Conservation (phyloP, 441 rosid species). For the Aquilaria agallochum region DNA sequence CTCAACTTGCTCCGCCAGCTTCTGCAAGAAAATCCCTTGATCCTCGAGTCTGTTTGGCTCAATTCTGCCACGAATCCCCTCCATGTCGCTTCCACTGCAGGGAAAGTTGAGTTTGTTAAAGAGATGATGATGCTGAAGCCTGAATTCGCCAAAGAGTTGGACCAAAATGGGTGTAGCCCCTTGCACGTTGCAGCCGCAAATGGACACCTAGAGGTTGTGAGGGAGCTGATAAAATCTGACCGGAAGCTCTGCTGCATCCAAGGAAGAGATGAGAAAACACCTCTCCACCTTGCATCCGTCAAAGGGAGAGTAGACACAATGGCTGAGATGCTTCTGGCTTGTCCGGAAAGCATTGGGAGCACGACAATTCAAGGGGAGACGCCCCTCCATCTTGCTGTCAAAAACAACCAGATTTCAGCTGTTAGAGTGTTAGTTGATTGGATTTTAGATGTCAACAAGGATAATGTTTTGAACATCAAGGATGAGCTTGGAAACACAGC, state of each 20-base stretch:
- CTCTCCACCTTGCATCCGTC: constrained; percentile 12
- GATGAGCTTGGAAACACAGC: constrained; percentile 9
- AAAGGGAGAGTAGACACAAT: constrained; percentile 7
- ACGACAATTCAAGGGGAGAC: constrained; percentile 9
- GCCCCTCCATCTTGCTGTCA: constrained; percentile 17
- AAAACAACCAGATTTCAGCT: constrained; percentile 4
- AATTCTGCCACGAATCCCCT: constrained; percentile 16
- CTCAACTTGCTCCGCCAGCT: constrained; percentile 10
- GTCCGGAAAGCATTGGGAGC: constrained; percentile 8
- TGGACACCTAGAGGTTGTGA: neutral
- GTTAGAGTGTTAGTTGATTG: constrained; percentile 2
- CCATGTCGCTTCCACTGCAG: constrained; percentile 11
- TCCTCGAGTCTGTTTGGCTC: constrained; percentile 12
- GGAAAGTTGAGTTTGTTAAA: constrained; percentile 12
- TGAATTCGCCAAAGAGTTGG: constrained; percentile 6
- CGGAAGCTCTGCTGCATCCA: neutral
- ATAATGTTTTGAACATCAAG: constrained; percentile 9
- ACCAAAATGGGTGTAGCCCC: constrained; percentile 12
- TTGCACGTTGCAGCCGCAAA: constrained; percentile 3
- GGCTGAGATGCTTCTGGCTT: constrained; percentile 7
- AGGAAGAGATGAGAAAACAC: constrained; percentile 1
- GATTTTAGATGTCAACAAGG: constrained; percentile 1
- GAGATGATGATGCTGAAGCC: constrained; percentile 16
- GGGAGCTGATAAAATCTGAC: neutral
- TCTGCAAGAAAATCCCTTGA: constrained; percentile 15